A percentile compares a stretch with the other conserved stretches of the same genome.
phyloP scores from a whole-genome alignment of 805 yeast genomes.

The Candida multigemmis region DNA sequence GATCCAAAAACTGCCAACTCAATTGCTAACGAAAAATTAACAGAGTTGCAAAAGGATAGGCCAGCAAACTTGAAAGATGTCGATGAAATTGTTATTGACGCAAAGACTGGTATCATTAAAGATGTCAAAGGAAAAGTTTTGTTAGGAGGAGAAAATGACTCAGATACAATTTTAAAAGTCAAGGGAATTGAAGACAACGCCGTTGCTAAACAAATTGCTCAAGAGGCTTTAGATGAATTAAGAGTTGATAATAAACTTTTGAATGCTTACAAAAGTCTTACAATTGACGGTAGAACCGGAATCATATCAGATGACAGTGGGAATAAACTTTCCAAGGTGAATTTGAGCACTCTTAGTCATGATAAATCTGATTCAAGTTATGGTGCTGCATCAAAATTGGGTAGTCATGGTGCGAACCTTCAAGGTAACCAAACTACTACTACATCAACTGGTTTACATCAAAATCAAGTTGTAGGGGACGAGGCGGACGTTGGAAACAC shows the following conservation, averaged over 20 bases:
- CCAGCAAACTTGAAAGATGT: conserved; percentile 11
- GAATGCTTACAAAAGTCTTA: background rate
- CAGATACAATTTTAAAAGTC: background rate
- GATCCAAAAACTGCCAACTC: conserved; percentile 14
- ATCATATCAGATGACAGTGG: background rate
- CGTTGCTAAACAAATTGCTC: background rate
- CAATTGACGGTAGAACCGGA: conserved; percentile 1
- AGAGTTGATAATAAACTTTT: background rate
- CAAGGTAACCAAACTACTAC: background rate
- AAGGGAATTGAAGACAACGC: background rate
- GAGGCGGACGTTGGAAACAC: no score
- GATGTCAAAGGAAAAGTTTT: conserved; percentile 14
- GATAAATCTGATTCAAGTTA: conserved; percentile 1
- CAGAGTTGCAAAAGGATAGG: conserved; percentile 10
- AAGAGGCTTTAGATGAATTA: background rate
- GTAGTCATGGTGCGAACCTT: background rate
- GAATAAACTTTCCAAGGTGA: conserved; percentile 1
- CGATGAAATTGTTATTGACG: conserved; percentile 19
- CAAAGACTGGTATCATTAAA: conserved; percentile 16
- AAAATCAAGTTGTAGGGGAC: background rate
- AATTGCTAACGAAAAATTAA: conserved; percentile 18
- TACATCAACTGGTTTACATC: background rate
- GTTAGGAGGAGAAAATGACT: background rate
- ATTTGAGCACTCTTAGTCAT: conserved; percentile 2
- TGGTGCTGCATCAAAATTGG: conserved; percentile 1